Percentiles rank a stretch among this genome's conserved stretches.
Conservation (phyloP, 345 rosid genomes). For the Abelmoschus esculentus region DNA sequence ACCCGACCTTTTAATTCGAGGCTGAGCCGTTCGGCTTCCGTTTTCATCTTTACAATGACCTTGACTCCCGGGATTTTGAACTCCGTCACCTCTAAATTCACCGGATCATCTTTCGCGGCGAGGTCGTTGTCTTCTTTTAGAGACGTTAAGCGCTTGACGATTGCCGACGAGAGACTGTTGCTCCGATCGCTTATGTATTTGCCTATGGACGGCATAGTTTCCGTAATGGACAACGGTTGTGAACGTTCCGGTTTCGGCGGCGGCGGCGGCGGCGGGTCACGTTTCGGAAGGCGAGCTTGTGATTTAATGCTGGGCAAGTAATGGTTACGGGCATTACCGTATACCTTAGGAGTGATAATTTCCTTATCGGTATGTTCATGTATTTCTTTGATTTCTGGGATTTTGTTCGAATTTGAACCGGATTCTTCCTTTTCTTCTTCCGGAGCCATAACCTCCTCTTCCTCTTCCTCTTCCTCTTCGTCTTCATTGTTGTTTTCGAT, state of each 20-base stretch:
- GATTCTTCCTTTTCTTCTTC: not conserved
- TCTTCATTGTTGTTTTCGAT: not conserved
- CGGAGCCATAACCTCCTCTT: not conserved
- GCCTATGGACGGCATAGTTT: conserved; percentile 39
- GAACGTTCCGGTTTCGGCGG: conserved; percentile 13
- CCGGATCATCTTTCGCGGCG: conserved; percentile 1
- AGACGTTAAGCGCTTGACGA: conserved; percentile 39
- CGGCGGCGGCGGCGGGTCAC: conserved; percentile 26
- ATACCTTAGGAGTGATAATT: not conserved
- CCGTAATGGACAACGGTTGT: conserved; percentile 24
- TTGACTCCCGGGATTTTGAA: conserved; percentile 67
- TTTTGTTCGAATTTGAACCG: not conserved
- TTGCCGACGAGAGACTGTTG: conserved; percentile 44
- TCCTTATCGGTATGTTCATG: conserved; percentile 6
- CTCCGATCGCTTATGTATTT: conserved; percentile 53
- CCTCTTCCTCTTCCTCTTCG: not conserved
- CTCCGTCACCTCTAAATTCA: conserved; percentile 48
- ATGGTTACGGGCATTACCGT: not conserved
- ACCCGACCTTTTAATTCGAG: conserved; percentile 44
- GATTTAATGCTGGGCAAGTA: conserved; percentile 33
- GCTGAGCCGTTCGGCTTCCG: conserved; percentile 16
- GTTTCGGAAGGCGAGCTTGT: conserved; percentile 64
- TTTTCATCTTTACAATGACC: conserved; percentile 51
- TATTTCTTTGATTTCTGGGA: not conserved
- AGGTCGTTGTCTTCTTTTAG: conserved; percentile 17